Conservation (phyloP, 73 alveolate genomes). For the Blepharisma japonicum region DNA sequence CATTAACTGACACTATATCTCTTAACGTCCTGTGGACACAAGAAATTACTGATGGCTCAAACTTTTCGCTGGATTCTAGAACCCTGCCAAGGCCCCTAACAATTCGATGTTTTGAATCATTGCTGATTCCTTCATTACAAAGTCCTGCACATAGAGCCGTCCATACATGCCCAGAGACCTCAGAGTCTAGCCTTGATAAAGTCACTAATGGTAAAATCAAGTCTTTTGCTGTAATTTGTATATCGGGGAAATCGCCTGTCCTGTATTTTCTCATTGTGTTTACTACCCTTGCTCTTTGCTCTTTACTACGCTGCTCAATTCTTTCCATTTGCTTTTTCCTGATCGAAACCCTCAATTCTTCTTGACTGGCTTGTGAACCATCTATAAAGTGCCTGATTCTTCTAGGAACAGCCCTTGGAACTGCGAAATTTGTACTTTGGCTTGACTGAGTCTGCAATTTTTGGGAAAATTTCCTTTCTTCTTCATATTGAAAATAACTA, state of each 20-base stretch:
- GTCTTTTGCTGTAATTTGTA: conserved; percentile 70
- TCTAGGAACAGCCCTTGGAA: conserved; percentile 10
- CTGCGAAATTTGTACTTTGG: not conserved
- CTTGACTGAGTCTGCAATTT: no score
- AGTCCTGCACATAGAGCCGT: conserved; percentile 62
- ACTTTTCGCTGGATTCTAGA: conserved; percentile 48
- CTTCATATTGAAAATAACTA: conserved; percentile 27
- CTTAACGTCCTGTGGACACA: conserved; percentile 52
- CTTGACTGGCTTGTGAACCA: conserved; percentile 65
- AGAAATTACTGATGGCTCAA: conserved; percentile 61
- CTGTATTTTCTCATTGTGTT: conserved; percentile 74
- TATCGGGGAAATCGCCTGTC: conserved; percentile 91
- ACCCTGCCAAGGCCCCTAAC: conserved; percentile 60
- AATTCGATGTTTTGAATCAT: conserved; percentile 46
- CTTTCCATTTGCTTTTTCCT: conserved; percentile 64
- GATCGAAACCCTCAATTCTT: conserved; percentile 45
- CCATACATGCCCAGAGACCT: conserved; percentile 72
- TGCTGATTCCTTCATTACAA: conserved; percentile 53
- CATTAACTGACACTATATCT: conserved; percentile 54
- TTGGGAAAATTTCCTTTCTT: not conserved
- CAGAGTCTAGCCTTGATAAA: conserved; percentile 60
- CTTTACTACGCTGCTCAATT: conserved; percentile 62
- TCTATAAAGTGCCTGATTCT: conserved; percentile 73
- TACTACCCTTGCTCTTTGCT: conserved; percentile 56
- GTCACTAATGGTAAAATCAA: conserved; percentile 71